Conservation (phyloP, 352 stramenopile species). For the Plasmopara viticola region DNA sequence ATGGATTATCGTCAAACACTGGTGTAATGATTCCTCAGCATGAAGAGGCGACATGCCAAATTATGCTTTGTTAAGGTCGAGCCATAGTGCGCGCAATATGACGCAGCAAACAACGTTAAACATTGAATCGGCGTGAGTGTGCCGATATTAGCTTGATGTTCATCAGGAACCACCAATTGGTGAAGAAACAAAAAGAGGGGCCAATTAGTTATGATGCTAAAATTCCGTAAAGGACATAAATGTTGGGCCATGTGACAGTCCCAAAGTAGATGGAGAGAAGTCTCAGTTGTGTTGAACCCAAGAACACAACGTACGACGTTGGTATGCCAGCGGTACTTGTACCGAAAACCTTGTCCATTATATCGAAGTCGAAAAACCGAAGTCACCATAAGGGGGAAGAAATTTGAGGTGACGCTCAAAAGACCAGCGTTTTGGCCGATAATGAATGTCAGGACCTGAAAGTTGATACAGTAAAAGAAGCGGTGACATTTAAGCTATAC, state of each 20-base stretch:
- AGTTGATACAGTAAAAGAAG: no score
- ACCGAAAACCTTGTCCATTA: constrained; percentile 6
- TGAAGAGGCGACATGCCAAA: no score
- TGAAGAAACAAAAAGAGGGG: background rate
- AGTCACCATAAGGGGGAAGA: background rate
- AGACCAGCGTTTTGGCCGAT: no score
- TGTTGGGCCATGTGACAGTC: constrained; percentile 1
- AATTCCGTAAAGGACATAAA: constrained; percentile 2
- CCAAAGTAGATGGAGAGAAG: background rate
- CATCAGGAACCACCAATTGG: background rate
- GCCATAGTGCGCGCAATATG: constrained; percentile 7
- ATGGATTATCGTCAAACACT: no score
- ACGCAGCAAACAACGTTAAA: constrained; percentile 8
- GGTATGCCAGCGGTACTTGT: constrained; percentile 7
- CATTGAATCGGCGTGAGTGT: background rate
- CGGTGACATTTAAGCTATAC: no score
- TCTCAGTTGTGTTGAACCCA: background rate
- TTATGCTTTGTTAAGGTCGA: background rate
- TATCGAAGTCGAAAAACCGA: background rate
- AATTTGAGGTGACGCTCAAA: no score
- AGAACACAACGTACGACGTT: background rate
- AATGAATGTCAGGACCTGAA: no score
- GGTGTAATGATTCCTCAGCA: no score
- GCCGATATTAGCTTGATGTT: background rate
- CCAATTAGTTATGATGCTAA: background rate